These are phyloP conservation scores for Hyphopichia khmerensis DNA, from an alignment of 1,139 yeast species.

Conservation along the genomic window DNA sequence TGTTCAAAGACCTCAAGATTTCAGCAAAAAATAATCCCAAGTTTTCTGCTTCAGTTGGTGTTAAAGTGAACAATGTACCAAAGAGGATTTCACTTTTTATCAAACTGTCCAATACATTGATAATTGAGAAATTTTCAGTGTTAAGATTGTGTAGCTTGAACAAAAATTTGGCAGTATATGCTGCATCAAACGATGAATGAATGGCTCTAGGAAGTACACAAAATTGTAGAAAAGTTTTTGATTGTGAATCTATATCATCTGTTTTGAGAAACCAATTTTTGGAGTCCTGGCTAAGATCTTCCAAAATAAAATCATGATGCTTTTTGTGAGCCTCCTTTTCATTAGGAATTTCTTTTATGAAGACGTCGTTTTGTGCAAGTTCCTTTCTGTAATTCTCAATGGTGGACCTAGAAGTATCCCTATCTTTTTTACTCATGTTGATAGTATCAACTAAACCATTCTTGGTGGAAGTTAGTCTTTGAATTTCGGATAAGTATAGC, in stretches of 20 bases:
- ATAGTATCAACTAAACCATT: slow-evolving; percentile 33
- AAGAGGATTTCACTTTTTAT: slow-evolving; percentile 51
- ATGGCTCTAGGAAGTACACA: slow-evolving; percentile 77
- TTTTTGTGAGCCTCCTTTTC: slow-evolving; percentile 31
- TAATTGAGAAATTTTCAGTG: slow-evolving; percentile 43
- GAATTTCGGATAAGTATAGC: slow-evolving; percentile 51
- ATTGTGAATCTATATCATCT: slow-evolving; percentile 17
- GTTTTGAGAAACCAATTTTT: slow-evolving; percentile 23
- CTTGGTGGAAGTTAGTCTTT: slow-evolving; percentile 34
- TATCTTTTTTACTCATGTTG: slow-evolving; percentile 25
- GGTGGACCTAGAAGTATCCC: slow-evolving; percentile 24
- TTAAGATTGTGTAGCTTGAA: slow-evolving; percentile 47
- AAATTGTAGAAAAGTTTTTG: slow-evolving; percentile 49
- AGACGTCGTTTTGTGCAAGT: slow-evolving; percentile 23
- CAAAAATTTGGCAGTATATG: slow-evolving; percentile 64
- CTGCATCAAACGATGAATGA: slow-evolving; percentile 85
- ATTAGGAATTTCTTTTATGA: slow-evolving; percentile 22
- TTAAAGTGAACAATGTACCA: slow-evolving; percentile 66
- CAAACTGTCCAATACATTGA: slow-evolving; percentile 46
- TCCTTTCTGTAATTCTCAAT: slow-evolving; percentile 29
- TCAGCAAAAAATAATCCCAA: slow-evolving; percentile 72
- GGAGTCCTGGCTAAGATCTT: slow-evolving; percentile 15
- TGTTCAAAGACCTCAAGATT: slow-evolving; percentile 45
- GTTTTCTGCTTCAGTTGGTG: slow-evolving; percentile 80
- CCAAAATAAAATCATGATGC: slow-evolving; percentile 16